Conservation (phyloP, 2,329 filamentous ascomycete genomes). For the Apiospora saccharicola region DNA sequence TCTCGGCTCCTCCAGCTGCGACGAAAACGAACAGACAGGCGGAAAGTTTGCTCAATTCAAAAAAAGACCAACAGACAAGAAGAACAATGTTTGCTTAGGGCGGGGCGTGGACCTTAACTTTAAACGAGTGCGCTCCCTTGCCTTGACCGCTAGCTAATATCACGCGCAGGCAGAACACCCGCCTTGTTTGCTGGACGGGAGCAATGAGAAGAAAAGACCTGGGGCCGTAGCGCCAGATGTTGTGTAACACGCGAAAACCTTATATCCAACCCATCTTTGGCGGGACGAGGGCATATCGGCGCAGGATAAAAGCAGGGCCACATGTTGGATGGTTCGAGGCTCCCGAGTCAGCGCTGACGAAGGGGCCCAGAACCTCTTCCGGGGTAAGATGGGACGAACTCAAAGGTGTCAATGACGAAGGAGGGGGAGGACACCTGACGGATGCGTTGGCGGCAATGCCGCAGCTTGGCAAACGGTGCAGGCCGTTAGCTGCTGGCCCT, state of each 20-base stretch:
- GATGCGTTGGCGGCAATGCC: not conserved
- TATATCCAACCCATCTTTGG: slow-evolving; percentile 7
- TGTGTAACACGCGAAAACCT: slow-evolving; percentile 10
- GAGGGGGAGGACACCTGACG: not conserved
- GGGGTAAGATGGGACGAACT: not conserved
- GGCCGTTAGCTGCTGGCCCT: not conserved
- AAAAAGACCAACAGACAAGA: not conserved
- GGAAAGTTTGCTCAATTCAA: not conserved
- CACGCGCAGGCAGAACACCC: not conserved
- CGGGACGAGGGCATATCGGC: not conserved
- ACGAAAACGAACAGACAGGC: not conserved
- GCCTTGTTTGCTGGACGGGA: not conserved
- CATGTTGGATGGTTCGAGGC: not conserved
- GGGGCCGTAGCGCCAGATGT: not conserved
- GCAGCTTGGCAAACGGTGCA: not conserved
- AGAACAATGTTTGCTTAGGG: not conserved
- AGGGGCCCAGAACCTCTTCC: not conserved
- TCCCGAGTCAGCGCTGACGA: not conserved
- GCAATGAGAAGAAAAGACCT: not conserved
- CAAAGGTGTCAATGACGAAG: not conserved
- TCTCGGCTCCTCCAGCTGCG: not conserved
- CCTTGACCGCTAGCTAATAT: not conserved
- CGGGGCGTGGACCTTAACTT: not conserved
- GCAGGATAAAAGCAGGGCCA: not conserved
- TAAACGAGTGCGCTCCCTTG: not conserved